A percentile compares a stretch with the other conserved stretches of the same genome.
phyloP scores from a whole-genome alignment of 139 green algal species.

The Ettlia oleoabundans region DNA sequence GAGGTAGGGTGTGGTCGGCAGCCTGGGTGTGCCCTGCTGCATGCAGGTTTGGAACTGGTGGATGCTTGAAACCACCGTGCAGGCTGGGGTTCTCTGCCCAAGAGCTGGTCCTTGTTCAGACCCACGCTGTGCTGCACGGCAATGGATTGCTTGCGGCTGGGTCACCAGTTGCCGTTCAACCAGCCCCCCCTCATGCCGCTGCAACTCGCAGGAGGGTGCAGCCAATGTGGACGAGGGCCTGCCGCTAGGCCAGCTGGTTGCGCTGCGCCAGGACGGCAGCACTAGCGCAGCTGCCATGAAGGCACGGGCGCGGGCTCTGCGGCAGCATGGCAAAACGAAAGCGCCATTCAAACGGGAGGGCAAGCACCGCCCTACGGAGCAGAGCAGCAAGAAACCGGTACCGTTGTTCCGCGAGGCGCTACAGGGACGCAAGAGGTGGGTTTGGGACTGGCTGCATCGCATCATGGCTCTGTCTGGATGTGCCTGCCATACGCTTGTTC shows the following conservation, averaged over 20 bases:
- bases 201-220: background rate
- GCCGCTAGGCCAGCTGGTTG: slow-evolving; percentile 51
- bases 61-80: background rate
- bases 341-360: slow-evolving; percentile 63
- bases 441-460: background rate
- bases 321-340: background rate
- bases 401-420: slow-evolving; percentile 74
- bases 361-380: slow-evolving; percentile 81
- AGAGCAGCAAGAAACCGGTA: slow-evolving; percentile 79
- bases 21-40: background rate
- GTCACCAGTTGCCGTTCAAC: too few relatives aligned
- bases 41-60: too few relatives aligned
- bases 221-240: slow-evolving; percentile 39
- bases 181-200: background rate
- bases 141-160: too few relatives aligned
- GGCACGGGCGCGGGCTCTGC: slow-evolving; percentile 16
- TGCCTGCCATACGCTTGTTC: too few relatives aligned
- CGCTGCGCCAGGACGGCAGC: slow-evolving; percentile 55
- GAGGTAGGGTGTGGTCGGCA: background rate
- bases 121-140: too few relatives aligned
- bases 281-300: slow-evolving; percentile 15
- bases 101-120: too few relatives aligned
- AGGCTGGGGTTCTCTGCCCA: too few relatives aligned
- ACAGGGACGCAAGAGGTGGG: slow-evolving; percentile 46
- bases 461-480: too few relatives aligned